These are phyloP conservation scores for Mycena polygramma DNA, from an alignment of 768 basidiomycete species.

Conservation along the genomic window DNA sequence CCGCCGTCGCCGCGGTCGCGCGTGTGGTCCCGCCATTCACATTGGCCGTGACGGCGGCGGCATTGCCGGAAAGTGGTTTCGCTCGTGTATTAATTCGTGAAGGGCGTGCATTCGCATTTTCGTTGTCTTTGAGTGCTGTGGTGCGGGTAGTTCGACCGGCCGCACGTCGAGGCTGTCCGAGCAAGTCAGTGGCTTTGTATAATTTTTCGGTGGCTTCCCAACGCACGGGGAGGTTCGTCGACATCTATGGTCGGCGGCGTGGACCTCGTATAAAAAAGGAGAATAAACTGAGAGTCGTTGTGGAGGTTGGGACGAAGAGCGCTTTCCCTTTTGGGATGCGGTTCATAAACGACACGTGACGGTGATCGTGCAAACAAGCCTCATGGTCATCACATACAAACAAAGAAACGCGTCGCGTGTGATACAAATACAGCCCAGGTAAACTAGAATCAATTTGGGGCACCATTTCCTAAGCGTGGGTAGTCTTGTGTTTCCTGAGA, in stretches of 20 bases:
- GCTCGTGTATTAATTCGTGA: constrained; percentile 71
- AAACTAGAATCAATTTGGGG: too few species aligned
- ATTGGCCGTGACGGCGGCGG: constrained; percentile 51
- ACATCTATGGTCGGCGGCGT: constrained; percentile 30
- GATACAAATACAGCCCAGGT: too few species aligned
- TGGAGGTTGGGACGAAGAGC: constrained; percentile 14
- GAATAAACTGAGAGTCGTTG: constrained; percentile 26
- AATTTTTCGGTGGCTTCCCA: neutral
- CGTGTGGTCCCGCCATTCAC: constrained; percentile 57
- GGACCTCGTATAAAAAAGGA: constrained; percentile 20
- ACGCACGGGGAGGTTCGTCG: constrained; percentile 33
- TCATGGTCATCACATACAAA: neutral
- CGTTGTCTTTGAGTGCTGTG: constrained; percentile 69
- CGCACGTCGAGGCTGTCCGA: constrained; percentile 61
- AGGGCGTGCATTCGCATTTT: constrained; percentile 79
- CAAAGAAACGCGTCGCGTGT: constrained; percentile 9
- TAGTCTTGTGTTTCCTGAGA: constrained; percentile 31
- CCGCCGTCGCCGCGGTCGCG: constrained; percentile 62
- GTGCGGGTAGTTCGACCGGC: constrained; percentile 68
- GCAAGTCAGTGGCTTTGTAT: neutral
- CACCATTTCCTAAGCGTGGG: constrained; percentile 45
- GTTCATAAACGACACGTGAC: constrained; percentile 32
- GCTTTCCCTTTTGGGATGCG: neutral
- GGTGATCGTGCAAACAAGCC: constrained; percentile 19
- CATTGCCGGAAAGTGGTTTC: constrained; percentile 63